A percentile compares a stretch with the other conserved stretches of the same genome.
Evolutionary conservation across 352 stramenopile genomes (phyloP).

Genomic region (Pythium guiyangense): DNA sequence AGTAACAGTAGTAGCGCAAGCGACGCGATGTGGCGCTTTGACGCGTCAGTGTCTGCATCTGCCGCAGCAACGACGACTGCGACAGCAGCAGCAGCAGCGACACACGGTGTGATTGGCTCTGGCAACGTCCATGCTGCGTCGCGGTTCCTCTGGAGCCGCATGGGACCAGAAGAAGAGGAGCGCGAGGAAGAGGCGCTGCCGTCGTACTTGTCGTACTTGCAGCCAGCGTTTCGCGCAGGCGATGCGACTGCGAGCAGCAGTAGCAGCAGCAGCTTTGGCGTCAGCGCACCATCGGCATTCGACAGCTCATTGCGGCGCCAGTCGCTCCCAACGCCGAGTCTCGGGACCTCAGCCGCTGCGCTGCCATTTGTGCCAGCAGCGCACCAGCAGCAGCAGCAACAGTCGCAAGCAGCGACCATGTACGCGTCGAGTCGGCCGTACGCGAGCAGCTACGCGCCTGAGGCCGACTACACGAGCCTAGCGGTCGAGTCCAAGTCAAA

Average conservation of each 20-base stretch:
- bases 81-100: neutral
- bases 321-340: constrained; percentile 10
- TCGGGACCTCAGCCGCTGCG: constrained; percentile 4
- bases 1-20: too few species aligned
- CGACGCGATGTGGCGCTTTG: neutral
- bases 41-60: neutral
- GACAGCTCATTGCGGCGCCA: constrained; percentile 9
- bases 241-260: too few species aligned
- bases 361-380: constrained; percentile 9
- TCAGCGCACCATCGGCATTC: constrained; percentile 1
- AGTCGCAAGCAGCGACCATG: neutral
- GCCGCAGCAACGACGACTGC: constrained; percentile 2
- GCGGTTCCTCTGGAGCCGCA: constrained; percentile 55
- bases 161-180: constrained; percentile 62
- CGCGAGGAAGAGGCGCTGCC: constrained; percentile 66
- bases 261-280: constrained; percentile 5
- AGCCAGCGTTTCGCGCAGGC: constrained; percentile 31
- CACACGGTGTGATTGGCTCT: constrained; percentile 37
- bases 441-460: neutral
- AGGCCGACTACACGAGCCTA: neutral
- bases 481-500: constrained; percentile 46
- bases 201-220: constrained; percentile 66
- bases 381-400: constrained; percentile 2
- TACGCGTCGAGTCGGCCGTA: neutral
- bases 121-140: constrained; percentile 19